A percentile compares a stretch with the other conserved stretches of the same genome.
These are phyloP conservation scores for Ceratocystis albifundus DNA, from an alignment of 2,329 filamentous ascomycete species.

Conservation along the genomic window DNA sequence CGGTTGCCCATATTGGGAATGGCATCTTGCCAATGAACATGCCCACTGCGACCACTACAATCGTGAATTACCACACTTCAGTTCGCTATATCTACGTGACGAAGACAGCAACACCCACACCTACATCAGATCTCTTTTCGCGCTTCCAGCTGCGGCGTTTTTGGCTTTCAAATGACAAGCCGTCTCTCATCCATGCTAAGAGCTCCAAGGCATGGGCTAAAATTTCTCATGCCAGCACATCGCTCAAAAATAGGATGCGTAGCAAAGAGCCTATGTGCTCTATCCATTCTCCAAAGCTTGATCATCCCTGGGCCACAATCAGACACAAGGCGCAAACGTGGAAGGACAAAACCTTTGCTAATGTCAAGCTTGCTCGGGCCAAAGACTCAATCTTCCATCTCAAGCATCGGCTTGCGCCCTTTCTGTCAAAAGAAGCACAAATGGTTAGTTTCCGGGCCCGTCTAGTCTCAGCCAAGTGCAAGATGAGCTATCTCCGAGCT, in stretches of 20 bases:
- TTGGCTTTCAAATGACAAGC: constrained; percentile 21
- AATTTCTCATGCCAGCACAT: not conserved
- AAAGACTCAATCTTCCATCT: not conserved
- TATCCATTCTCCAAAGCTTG: not conserved
- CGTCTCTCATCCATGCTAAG: not conserved
- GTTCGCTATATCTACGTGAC: constrained; percentile 19
- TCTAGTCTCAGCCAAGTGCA: constrained; percentile 1
- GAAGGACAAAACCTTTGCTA: not conserved
- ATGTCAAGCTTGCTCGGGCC: not conserved
- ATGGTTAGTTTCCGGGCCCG: not conserved
- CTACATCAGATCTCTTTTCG: not conserved
- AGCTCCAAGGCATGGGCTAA: not conserved
- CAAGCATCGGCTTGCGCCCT: not conserved
- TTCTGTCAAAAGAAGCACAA: not conserved
- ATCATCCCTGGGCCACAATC: not conserved
- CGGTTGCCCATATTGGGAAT: not conserved
- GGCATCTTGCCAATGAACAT: not conserved
- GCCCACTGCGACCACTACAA: constrained; percentile 17
- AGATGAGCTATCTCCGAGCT: constrained; percentile 4
- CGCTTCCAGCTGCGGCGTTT: not conserved
- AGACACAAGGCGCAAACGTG: not conserved
- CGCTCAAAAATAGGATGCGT: not conserved
- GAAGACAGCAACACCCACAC: constrained; percentile 12
- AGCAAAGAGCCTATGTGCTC: not conserved
- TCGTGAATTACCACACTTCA: constrained; percentile 21